Base-by-base conservation (phyloP, 2,329 filamentous ascomycete species). In the Zymoseptoria pseudotritici region DNA sequence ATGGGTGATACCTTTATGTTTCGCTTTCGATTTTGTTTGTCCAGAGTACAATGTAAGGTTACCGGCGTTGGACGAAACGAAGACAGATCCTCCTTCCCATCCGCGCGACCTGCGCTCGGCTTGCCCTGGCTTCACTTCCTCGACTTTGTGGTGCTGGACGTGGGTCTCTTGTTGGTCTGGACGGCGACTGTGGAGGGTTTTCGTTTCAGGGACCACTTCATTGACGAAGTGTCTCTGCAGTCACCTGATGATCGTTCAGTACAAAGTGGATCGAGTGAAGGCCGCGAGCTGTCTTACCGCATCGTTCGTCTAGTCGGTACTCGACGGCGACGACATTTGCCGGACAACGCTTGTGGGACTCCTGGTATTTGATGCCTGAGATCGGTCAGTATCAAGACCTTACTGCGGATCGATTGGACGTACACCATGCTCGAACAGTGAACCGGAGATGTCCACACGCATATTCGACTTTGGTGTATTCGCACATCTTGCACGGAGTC, bases 391-490 rank as follows among this genome's bases (percentile, higher is more conserved):
- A 42, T 59, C 50, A 58, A 50, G 31, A 57, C 46, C 6, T 26
- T 46, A 13, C 26, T 9, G 21, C 51, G 10, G 17, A 17, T 22
- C 26, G 22, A 7, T 20, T 9, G n/a, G 13, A 62, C 59, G 76
- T 68, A 74, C 82, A 84, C 82, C 82, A 84, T 19, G 80, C 80
- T 63, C 80, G 76, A 53, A 84, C 82, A 8, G 79, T 80, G 65
- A 79, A 83, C 36, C 82, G 77, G 60, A 81, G 72, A 71, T 85
- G 82, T 55, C 76, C 77, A 71, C 82, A 85, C 50, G 77, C 75
- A 69, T 82, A 84, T 61, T 83, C 79, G 58, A 84, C 82, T 71
- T 83, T 79, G 21, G 79, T 83, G 65, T 84, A 84, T 69, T 84
- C 81, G 70, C 82, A 85, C 82, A 84, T 52, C 50, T 52, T 24